phyloP scores from a whole-genome alignment of 495 filamentous ascomycete genomes.

The Penicillium argentinense region DNA sequence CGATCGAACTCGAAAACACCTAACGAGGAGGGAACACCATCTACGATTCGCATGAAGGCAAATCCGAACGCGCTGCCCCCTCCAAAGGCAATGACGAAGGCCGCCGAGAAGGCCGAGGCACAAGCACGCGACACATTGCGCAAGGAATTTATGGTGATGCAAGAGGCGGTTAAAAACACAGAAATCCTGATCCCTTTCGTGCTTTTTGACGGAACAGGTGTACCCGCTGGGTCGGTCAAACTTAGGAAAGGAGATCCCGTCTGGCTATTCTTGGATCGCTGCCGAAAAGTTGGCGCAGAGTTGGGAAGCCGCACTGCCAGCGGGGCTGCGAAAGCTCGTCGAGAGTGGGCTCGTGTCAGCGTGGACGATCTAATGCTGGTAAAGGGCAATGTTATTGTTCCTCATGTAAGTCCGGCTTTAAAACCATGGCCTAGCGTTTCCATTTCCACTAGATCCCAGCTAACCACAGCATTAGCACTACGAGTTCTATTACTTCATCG shows the following conservation, averaged over 20 bases:
- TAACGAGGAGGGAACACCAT: slow-evolving; percentile 36
- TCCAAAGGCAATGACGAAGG: slow-evolving; percentile 84
- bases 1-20: slow-evolving; percentile 41
- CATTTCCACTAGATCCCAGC: not conserved
- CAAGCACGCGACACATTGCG: slow-evolving; percentile 78
- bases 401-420: slow-evolving; percentile 87
- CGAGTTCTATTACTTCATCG: slow-evolving; percentile 94
- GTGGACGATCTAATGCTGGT: slow-evolving; percentile 98
- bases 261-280: slow-evolving; percentile 90
- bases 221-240: slow-evolving; percentile 74
- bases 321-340: slow-evolving; percentile 55
- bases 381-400: slow-evolving; percentile 86
- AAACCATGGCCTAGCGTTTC: not conserved
- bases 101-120: slow-evolving; percentile 76
- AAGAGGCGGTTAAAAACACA: slow-evolving; percentile 84
- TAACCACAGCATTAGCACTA: slow-evolving; percentile 67
- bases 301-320: slow-evolving; percentile 64
- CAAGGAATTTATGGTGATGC: slow-evolving; percentile 79
- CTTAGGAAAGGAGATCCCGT: slow-evolving; percentile 91
- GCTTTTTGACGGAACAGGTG: slow-evolving; percentile 97
- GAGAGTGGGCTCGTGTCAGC: slow-evolving; percentile 89
- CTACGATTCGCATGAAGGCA: slow-evolving; percentile 55
- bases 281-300: slow-evolving; percentile 84
- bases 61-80: slow-evolving; percentile 66
- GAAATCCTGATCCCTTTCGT: slow-evolving; percentile 94